Evolutionary conservation across 768 basidiomycete genomes (phyloP), one percentile per base, ranked within the genome.

Genomic region (Boletus fagicola): DNA sequence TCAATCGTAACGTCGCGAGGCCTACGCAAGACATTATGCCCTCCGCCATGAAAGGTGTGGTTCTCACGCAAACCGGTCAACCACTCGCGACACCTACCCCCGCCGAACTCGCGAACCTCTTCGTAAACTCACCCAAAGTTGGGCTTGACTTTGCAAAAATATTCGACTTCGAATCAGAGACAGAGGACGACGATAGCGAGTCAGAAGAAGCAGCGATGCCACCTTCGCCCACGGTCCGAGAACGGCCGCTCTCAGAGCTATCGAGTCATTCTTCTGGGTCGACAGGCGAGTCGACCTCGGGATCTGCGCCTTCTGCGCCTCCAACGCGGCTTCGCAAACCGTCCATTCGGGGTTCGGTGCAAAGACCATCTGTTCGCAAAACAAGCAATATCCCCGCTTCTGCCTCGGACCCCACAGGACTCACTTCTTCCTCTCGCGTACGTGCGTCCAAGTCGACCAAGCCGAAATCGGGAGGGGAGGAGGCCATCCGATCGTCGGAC

Each of bases 41-140:
- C 26, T 83, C 82, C 4, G 85, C 85, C 1, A 87, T 87, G 85
- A 86, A 86, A 67, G 85, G 92, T 3, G 88, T 94, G 39, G 78
- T 94, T 31, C 77, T 92, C 38, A 92, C 92, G 0, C 76, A 85
- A 9, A 92, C 92, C 0, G 91, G 92, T 9, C 85, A 92, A 66
- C 75, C 79, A 2, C 75, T 93, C 8, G 77, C 82, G 4, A 94
- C 91, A 13, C 91, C 91, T 1, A 77, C 81, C 2, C 87, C 87
- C 0, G 75, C 78, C 0, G 87, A 88, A 64, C 76, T 92, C 0
- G 80, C 80, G 3, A 84, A 81, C 36, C 76, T 91, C 2, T 88
- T 92, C 64, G 78, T 83, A 31, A 78, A 80, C 42, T 86, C 86
- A 9, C 90, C 90, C 0, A 84, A 79, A 58, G 83, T 88, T 39